These are phyloP conservation scores for Ganoderma lingzhi DNA, from an alignment of 1,284 basidiomycete species.

Conservation along the genomic window DNA sequence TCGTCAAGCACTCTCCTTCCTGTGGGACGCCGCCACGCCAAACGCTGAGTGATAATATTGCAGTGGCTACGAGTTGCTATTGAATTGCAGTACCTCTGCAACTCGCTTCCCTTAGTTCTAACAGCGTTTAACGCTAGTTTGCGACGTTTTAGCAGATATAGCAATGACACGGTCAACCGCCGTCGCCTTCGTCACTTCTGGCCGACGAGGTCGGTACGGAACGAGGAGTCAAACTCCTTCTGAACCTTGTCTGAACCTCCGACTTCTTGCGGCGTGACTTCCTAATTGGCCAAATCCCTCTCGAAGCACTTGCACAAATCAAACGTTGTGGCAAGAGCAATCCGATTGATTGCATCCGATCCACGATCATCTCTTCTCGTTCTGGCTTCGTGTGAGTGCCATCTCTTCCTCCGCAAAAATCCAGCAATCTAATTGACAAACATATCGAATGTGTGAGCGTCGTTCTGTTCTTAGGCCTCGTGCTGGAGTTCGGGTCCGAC, in stretches of 20 bases:
- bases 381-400: neutral
- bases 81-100: no score
- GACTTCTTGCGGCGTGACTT: neutral
- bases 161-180: neutral
- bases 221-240: neutral
- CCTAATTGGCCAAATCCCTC: neutral
- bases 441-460: neutral
- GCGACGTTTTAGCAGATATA: constrained; percentile 1
- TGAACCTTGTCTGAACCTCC: neutral
- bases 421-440: neutral
- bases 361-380: neutral
- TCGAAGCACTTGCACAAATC: neutral
- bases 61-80: neutral
- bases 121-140: neutral
- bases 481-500: neutral
- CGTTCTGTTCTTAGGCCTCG: neutral
- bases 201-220: neutral
- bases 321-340: neutral
- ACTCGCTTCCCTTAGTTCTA: neutral
- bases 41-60: neutral
- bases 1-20: neutral
- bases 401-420: neutral
- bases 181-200: neutral
- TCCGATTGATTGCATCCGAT: neutral
- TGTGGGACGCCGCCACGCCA: neutral